Evolutionary conservation across 495 filamentous ascomycete genomes (phyloP), one percentile per base, ranked within the genome.

Genomic region (Aspergillus nanangensis): DNA sequence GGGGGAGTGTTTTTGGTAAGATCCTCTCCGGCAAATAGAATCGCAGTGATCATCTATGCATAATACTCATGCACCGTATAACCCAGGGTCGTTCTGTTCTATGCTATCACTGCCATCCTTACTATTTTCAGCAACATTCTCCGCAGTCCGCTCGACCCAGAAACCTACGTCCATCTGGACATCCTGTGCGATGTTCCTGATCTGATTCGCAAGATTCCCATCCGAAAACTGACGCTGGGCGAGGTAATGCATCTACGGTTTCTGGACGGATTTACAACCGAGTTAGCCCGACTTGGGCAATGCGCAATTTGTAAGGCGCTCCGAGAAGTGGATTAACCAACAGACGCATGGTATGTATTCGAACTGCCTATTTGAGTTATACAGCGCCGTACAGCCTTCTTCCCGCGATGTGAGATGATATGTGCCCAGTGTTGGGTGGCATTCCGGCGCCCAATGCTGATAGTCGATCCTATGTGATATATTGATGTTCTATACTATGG

Each of bases 1-100:
- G 19, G 43, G 39, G 0, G 44, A 56, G 53, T 61, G 18, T 45
- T 69, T 42, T 48, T 53, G 29, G 63, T 63, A 10, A 63, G 62
- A 20, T 61, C 61, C n/a, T n/a, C n/a, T n/a, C n/a, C n/a, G n/a
- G n/a, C n/a, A n/a, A n/a, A n/a, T n/a, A n/a, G n/a, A n/a, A n/a
- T n/a, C n/a, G n/a, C n/a, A n/a, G n/a, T n/a, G n/a, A n/a, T n/a
- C n/a, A n/a, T n/a, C n/a, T n/a, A 37, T 61, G 60, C 15, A 47
- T 37, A 13, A n/a, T 38, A n/a, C 2, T 39, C 14, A 7, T 9
- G 1, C 17, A 14, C 20, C 29, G 4, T 27, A 39, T n/a, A n/a
- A n/a, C n/a, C 32, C 33, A 54, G 55, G 50, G 40, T 53, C 9
- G 18, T 46, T 11, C 25, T 58, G 29, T 58, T 58, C 35, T 58